A percentile compares a stretch with the other conserved stretches of the same genome.
Conservation (phyloP, 2,329 filamentous ascomycete genomes). For the Beauveria bassiana region DNA sequence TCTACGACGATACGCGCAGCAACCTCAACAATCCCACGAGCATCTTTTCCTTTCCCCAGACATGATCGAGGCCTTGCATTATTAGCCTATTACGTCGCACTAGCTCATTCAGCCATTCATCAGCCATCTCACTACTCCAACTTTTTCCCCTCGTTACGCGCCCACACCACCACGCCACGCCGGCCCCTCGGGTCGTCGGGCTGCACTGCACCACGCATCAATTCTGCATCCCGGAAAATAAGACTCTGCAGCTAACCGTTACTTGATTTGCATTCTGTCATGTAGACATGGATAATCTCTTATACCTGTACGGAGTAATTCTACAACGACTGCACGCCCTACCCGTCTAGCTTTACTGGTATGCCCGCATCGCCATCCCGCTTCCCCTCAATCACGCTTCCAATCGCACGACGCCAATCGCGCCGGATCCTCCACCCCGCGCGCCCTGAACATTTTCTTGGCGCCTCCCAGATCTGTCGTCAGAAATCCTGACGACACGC, state of each 20-base stretch:
- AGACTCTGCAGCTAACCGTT: not conserved
- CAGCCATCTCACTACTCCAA: slow-evolving; percentile 1
- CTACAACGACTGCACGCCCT: slow-evolving; percentile 10
- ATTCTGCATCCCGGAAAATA: not conserved
- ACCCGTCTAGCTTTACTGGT: slow-evolving; percentile 18
- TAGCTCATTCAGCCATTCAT: slow-evolving; percentile 2
- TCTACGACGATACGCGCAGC: too few relatives aligned
- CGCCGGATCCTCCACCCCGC: slow-evolving; percentile 24
- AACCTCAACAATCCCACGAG: not conserved
- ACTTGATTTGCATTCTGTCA: not conserved
- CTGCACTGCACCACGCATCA: not conserved
- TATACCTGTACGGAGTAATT: not conserved
- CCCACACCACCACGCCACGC: not conserved
- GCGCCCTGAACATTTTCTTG: slow-evolving; percentile 16
- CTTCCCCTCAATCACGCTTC: slow-evolving; percentile 31
- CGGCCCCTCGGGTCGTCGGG: not conserved
- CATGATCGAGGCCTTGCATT: not conserved
- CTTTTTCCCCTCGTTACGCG: not conserved
- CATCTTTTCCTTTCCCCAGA: not conserved
- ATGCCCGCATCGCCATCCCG: slow-evolving; percentile 33
- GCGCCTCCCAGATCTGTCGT: slow-evolving; percentile 30
- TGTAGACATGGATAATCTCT: not conserved
- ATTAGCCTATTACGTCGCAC: not conserved
- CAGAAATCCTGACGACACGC: slow-evolving; percentile 31
- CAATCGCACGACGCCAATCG: slow-evolving; percentile 28